Evolutionary conservation across 805 yeast genomes (phyloP).

Genomic region (Saturnispora ahearnii): DNA sequence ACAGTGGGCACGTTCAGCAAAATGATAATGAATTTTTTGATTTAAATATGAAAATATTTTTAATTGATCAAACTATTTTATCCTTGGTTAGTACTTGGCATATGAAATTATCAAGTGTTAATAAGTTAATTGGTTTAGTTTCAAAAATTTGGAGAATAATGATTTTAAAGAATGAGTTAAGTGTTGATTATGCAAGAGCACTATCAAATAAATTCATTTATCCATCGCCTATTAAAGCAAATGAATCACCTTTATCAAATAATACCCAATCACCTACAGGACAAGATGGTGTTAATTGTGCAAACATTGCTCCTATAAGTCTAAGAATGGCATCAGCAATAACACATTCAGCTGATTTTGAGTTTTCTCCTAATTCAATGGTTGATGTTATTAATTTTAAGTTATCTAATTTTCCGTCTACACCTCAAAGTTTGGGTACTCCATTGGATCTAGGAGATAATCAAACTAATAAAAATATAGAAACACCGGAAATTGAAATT

Average conservation of each 20-base stretch:
- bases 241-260: not conserved
- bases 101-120: constrained; percentile 19
- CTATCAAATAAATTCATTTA: constrained; percentile 7
- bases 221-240: constrained; percentile 9
- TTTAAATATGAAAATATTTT: constrained; percentile 24
- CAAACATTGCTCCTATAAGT: constrained; percentile 20
- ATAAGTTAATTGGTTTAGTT: constrained; percentile 17
- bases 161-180: constrained; percentile 15
- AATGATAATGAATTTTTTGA: constrained; percentile 16
- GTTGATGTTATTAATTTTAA: not conserved
- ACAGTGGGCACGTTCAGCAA: constrained; percentile 23
- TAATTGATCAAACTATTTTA: constrained; percentile 18
- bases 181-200: constrained; percentile 8
- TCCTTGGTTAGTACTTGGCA: constrained; percentile 19
- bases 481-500: constrained; percentile 4
- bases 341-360: not conserved
- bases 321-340: constrained; percentile 12
- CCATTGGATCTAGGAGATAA: not conserved
- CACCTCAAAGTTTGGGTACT: not conserved
- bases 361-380: constrained; percentile 1
- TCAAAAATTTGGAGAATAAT: constrained; percentile 20
- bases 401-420: not conserved
- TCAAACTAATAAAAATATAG: not conserved
- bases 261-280: not conserved
- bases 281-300: constrained; percentile 11